These are phyloP conservation scores for Saccharomycopsis sp. DNA, from an alignment of 805 yeast genomes.

Conservation along the genomic window DNA sequence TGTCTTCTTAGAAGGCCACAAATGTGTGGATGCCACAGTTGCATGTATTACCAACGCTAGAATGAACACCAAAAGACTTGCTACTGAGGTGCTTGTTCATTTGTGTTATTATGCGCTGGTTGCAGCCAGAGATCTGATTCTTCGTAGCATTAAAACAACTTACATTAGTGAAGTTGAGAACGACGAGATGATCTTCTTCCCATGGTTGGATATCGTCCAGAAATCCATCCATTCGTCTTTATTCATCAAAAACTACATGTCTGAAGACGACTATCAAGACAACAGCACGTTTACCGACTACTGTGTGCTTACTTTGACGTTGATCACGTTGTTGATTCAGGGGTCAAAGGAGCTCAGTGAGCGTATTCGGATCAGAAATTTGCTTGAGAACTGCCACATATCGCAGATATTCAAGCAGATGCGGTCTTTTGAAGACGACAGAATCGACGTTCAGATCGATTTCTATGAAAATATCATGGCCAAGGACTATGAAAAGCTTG, in stretches of 20 bases:
- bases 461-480: conserved; percentile 52
- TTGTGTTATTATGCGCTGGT: conserved; percentile 27
- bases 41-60: conserved; percentile 47
- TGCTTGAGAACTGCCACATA: conserved; percentile 7
- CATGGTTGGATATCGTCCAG: conserved; percentile 26
- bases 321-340: conserved; percentile 17
- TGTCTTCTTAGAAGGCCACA: conserved; percentile 24
- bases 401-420: conserved; percentile 42
- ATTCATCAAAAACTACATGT: not conserved
- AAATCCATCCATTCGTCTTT: conserved; percentile 21
- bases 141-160: not conserved
- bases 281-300: conserved; percentile 15
- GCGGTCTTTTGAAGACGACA: conserved; percentile 48
- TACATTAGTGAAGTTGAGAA: conserved; percentile 25
- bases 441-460: conserved; percentile 58
- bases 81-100: conserved; percentile 44
- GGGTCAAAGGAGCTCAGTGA: conserved; percentile 17
- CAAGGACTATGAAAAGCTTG: conserved; percentile 45
- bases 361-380: conserved; percentile 20
- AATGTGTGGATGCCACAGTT: conserved; percentile 32
- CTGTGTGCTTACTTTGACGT: conserved; percentile 18
- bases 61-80: conserved; percentile 44
- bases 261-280: conserved; percentile 11
- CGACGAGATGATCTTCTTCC: conserved; percentile 13
- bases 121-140: not conserved